Base-by-base conservation (phyloP, 345 rosid species). In the Lumnitzera littorea region DNA sequence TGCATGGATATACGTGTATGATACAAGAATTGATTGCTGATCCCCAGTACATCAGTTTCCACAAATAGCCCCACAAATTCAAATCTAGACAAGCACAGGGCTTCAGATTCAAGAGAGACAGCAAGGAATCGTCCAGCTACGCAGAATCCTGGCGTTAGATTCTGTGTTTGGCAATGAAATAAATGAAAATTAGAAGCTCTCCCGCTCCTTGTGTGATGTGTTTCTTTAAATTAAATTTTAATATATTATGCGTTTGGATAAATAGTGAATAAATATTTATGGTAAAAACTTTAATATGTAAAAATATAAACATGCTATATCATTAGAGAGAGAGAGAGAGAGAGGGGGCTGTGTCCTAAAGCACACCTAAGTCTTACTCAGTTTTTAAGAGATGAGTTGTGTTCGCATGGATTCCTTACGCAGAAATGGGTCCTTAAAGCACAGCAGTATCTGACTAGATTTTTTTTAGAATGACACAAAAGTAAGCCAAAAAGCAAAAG, bases 361-460 rank as follows among this genome's bases (percentile, higher is more conserved):
- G 48, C 66, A 51, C 29, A 10, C 47, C 65, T 6, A 15, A 24
- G 52, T 23, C 48, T 41, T 20, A 23, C 57, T 11, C 23, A 46
- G 25, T 20, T 54, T 24, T 53, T 15, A 50, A 20, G 14, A 9
- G 11, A 12, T 14, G 36, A 23, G 6, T 36, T 3, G 43, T 36
- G 43, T 36, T 5, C 43, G 6, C 5, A 36, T 36, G 10, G 7
- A 36, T 29, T 56, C 17, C 11, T 31, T 61, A 57, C 64, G 14
- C 13, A 53, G 49, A 13, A 25, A 46, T 17, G 57, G 27, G 53
- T 11, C 43, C 74, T 50, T 58, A 68, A 71, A 67, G 71, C 67
- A 53, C 65, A 70, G 48, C 75, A 66, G 67, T 58, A 47, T 57
- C 72, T 54, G 36, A 29, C 36, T 29, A 29, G 3, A 29, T 29